Evolutionary conservation across 208 protist genomes (phyloP).

Genomic region (Naegleria lovaniensis): DNA sequence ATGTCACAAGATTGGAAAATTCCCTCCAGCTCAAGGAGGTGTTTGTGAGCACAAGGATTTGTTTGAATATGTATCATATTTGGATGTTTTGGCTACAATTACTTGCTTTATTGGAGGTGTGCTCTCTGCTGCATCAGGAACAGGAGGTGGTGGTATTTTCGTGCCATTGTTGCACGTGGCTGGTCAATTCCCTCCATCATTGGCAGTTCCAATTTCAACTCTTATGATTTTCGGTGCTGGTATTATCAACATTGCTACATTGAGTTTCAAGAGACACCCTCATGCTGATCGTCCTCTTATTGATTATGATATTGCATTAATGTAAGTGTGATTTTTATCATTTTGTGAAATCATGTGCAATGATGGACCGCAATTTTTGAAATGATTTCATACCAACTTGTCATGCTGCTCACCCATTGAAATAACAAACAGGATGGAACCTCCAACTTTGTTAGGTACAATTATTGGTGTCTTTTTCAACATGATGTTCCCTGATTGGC

Average conservation of each 20-base stretch:
- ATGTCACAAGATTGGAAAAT: neutral
- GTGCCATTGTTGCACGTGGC: neutral
- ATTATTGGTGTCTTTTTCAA: slow-evolving; percentile 29
- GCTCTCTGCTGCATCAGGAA: neutral
- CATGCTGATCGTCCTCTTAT: neutral
- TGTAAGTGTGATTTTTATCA: neutral
- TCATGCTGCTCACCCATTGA: no score
- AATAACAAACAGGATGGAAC: neutral
- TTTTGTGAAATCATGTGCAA: no score
- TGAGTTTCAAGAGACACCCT: neutral
- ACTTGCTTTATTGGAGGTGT: neutral
- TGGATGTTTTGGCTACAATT: slow-evolving; percentile 21
- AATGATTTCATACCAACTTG: no score
- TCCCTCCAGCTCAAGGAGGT: neutral
- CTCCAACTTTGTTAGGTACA: slow-evolving; percentile 18
- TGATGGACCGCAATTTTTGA: no score
- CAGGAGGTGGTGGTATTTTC: slow-evolving; percentile 21
- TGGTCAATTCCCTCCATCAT: neutral
- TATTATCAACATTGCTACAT: neutral
- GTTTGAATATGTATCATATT: neutral
- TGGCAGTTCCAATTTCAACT: neutral
- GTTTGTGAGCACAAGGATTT: slow-evolving; percentile 20
- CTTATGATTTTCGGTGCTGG: slow-evolving; percentile 13
- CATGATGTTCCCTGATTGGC: slow-evolving; percentile 27
- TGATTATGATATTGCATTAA: slow-evolving; percentile 9